phyloP scores from a whole-genome alignment of 805 yeast species.

The Ascoidea tarda region DNA sequence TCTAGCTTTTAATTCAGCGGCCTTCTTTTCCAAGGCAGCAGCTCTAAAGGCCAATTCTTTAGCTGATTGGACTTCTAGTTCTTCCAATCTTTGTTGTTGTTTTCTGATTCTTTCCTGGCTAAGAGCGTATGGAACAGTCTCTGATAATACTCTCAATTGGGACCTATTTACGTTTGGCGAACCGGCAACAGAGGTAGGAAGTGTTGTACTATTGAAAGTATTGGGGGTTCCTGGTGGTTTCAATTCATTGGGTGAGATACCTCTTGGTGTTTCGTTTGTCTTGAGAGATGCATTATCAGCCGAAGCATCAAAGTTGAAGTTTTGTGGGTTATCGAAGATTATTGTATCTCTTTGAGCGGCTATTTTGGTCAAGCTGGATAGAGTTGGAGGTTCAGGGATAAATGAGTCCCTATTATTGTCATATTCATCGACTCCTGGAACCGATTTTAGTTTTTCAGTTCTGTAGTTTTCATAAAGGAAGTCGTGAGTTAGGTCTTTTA shows the following conservation, averaged over 20 bases:
- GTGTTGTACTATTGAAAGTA: not conserved
- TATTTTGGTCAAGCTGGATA: constrained; percentile 47
- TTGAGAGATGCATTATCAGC: not conserved
- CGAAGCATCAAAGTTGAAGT: not conserved
- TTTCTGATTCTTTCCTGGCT: constrained; percentile 64
- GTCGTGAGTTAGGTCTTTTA: constrained; percentile 53
- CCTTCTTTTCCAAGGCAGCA: constrained; percentile 62
- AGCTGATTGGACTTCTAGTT: constrained; percentile 66
- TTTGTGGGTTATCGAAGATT: constrained; percentile 3
- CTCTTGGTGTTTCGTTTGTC: not conserved
- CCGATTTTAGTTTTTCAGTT: constrained; percentile 46
- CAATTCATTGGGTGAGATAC: not conserved
- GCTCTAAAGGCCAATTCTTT: constrained; percentile 60
- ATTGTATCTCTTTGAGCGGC: constrained; percentile 10
- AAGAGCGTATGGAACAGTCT: constrained; percentile 73
- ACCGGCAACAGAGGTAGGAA: not conserved
- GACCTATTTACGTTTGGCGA: constrained; percentile 24
- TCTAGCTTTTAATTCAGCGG: constrained; percentile 54
- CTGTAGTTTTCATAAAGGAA: constrained; percentile 49
- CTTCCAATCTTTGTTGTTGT: constrained; percentile 67
- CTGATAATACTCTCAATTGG: constrained; percentile 64
- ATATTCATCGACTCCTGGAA: constrained; percentile 19
- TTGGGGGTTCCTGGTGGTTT: not conserved
- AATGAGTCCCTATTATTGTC: constrained; percentile 12
- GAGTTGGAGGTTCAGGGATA: constrained; percentile 36